phyloP scores from a whole-genome alignment of 1,284 basidiomycete species.

The Vanrija pseudolonga region DNA sequence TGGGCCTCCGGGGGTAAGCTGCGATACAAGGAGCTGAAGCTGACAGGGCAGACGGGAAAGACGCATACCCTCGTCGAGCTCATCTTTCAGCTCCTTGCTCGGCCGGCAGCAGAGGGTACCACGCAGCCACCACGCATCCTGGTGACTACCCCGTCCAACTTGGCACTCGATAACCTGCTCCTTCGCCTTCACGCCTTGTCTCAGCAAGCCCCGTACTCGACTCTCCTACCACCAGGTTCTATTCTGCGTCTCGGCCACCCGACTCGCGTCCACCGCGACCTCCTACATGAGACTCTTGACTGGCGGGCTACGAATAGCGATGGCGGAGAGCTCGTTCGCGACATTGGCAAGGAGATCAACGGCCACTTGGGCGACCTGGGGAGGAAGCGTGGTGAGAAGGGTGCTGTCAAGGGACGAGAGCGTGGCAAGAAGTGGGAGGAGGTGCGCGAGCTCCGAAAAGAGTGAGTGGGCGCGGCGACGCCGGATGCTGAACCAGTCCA shows the following conservation, averaged over 20 bases:
- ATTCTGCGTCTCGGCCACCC: slow-evolving; percentile 87
- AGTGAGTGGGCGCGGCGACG: slow-evolving; percentile 55
- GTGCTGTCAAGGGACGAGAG: slow-evolving; percentile 59
- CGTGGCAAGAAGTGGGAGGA: slow-evolving; percentile 87
- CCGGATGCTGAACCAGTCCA: slow-evolving; percentile 34
- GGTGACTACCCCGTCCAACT: slow-evolving; percentile 51
- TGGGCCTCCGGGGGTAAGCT: slow-evolving; percentile 77
- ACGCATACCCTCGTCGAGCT: slow-evolving; percentile 88
- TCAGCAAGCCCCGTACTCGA: slow-evolving; percentile 23
- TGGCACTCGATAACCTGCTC: slow-evolving; percentile 70
- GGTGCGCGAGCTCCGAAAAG: slow-evolving; percentile 81
- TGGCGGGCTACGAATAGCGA: slow-evolving; percentile 75
- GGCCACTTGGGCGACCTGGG: slow-evolving; percentile 62
- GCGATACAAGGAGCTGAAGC: background rate
- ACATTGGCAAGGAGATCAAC: slow-evolving; percentile 80
- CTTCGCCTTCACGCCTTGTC: slow-evolving; percentile 59
- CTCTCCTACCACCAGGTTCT: slow-evolving; percentile 41
- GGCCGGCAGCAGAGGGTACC: slow-evolving; percentile 19
- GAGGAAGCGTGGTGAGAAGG: slow-evolving; percentile 72
- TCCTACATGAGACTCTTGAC: slow-evolving; percentile 81
- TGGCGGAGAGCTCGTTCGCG: slow-evolving; percentile 70
- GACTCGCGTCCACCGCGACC: slow-evolving; percentile 76
- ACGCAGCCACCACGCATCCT: slow-evolving; percentile 53
- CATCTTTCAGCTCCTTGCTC: slow-evolving; percentile 70
- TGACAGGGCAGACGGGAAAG: slow-evolving; percentile 64